Conservation (phyloP, 2,329 filamentous ascomycete species). For the Cladosporium sp. region DNA sequence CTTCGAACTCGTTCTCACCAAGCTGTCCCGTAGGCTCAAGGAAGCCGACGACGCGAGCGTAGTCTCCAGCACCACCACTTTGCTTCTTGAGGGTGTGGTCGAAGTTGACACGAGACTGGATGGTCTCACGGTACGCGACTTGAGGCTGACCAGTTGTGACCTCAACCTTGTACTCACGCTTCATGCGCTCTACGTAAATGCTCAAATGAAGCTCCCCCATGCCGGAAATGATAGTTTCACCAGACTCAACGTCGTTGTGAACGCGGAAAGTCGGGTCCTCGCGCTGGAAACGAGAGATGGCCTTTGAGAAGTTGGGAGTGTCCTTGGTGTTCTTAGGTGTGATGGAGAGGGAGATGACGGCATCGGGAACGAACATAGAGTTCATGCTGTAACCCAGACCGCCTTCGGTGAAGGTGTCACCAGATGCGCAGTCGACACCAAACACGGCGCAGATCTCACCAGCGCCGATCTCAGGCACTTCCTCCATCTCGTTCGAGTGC, state of each 20-base stretch:
- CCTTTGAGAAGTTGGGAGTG: constrained; percentile 92
- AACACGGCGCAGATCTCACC: constrained; percentile 99
- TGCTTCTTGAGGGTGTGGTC: constrained; percentile 96
- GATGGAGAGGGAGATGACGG: constrained; percentile 97
- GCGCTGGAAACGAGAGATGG: constrained; percentile 97
- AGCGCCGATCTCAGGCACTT: constrained; percentile 86
- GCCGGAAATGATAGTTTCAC: constrained; percentile 96
- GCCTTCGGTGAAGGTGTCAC: constrained; percentile 97
- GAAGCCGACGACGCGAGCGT: constrained; percentile 85
- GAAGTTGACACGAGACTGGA: constrained; percentile 76
- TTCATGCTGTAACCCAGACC: constrained; percentile 91
- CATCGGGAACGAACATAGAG: constrained; percentile 96
- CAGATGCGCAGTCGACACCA: constrained; percentile 94
- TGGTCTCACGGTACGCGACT: constrained; percentile 94
- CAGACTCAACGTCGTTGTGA: constrained; percentile 84
- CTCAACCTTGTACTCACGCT: constrained; percentile 94
- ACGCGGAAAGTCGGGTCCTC: constrained; percentile 98
- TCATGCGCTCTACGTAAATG: constrained; percentile 96
- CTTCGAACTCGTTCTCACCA: constrained; percentile 78
- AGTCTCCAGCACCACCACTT: constrained; percentile 92
- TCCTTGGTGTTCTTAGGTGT: constrained; percentile 93
- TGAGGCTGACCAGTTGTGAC: constrained; percentile 95
- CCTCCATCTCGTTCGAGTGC: constrained; percentile 99
- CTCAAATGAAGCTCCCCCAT: constrained; percentile 98
- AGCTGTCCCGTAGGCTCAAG: constrained; percentile 80